Percentiles rank a stretch among this genome's conserved stretches.
These are phyloP conservation scores for Penstemon newberryi DNA, from an alignment of 257 asterid genomes.

Conservation along the genomic window DNA sequence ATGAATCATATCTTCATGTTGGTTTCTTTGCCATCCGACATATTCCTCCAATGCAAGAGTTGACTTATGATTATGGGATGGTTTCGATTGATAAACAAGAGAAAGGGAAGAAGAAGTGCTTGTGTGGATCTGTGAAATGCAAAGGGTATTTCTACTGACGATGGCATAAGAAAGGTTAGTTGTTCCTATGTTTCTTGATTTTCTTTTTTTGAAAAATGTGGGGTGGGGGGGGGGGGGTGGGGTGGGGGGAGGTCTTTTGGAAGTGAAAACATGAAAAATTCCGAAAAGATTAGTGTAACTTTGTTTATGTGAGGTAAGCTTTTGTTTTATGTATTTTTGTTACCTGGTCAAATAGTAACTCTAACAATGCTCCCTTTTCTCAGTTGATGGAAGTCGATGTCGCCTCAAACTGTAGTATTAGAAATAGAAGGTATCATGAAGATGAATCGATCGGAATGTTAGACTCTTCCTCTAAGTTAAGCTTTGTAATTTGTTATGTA, in stretches of 20 bases:
- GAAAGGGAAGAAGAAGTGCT: conserved; percentile 66
- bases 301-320: not conserved
- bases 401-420: conserved; percentile 2
- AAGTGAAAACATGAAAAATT: not conserved
- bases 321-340: not conserved
- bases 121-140: conserved; percentile 75
- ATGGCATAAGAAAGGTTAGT: conserved; percentile 24
- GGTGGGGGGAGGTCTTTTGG: no score
- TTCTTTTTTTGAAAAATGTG: not conserved
- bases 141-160: conserved; percentile 70
- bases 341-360: no score
- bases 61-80: conserved; percentile 80
- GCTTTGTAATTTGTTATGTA: conserved; percentile 29
- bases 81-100: conserved; percentile 53
- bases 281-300: not conserved
- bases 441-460: conserved; percentile 17
- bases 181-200: not conserved
- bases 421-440: conserved; percentile 24
- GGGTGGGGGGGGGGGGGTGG: not conserved
- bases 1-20: conserved; percentile 62
- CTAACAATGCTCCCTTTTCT: not conserved
- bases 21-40: conserved; percentile 82
- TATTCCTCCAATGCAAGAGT: conserved; percentile 94
- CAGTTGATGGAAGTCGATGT: conserved; percentile 27
- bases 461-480: not conserved